A percentile compares a stretch with the other conserved stretches of the same genome.
phyloP scores from a whole-genome alignment of 2,329 filamentous ascomycete species.

The Ceratocystis diversiconidia region DNA sequence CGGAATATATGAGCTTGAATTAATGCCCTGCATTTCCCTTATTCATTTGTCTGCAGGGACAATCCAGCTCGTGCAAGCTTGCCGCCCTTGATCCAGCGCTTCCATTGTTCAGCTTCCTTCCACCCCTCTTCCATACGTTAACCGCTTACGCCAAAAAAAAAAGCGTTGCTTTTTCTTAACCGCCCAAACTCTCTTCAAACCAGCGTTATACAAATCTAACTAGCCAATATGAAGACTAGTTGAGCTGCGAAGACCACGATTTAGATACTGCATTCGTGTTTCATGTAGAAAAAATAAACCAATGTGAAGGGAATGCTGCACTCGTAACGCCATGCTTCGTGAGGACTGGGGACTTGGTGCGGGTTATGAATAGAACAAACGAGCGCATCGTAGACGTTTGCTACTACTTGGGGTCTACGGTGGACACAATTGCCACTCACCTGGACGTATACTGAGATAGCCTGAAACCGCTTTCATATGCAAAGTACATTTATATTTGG shows the following conservation, averaged over 20 bases:
- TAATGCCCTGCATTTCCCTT: not conserved
- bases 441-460: not conserved
- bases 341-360: not conserved
- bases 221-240: constrained; percentile 13
- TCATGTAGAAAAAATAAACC: not conserved
- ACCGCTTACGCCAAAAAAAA: constrained; percentile 8
- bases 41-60: not conserved
- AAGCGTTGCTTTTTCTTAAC: not conserved
- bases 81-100: constrained; percentile 18
- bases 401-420: not conserved
- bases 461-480: constrained; percentile 5
- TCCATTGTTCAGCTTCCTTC: constrained; percentile 16
- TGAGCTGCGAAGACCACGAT: not conserved
- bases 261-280: constrained; percentile 7
- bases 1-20: no score
- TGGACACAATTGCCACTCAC: not conserved
- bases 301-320: not conserved
- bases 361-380: not conserved
- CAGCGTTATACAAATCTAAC: not conserved
- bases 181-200: constrained; percentile 7
- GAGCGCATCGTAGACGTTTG: not conserved
- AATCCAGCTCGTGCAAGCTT: constrained; percentile 10
- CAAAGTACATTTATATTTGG: not conserved
- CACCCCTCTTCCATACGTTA: constrained; percentile 9
- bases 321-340: not conserved